Evolutionary conservation across 169 alveolate species (phyloP).

Genomic region (Plasmodium ovale): DNA sequence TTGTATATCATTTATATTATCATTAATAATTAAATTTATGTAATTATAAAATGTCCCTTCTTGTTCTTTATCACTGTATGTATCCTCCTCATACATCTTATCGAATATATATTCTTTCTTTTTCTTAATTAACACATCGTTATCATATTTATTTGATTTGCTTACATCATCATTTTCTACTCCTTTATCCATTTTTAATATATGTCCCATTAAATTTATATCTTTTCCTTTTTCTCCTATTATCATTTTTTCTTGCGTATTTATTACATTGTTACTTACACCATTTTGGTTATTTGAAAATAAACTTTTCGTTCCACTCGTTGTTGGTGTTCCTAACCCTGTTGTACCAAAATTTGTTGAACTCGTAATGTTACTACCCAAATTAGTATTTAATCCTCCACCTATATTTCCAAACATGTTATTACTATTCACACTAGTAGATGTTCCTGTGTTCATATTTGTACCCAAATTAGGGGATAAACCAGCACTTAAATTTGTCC

Average conservation of each 20-base stretch:
- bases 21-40: constrained; percentile 72
- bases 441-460: constrained; percentile 7
- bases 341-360: background rate
- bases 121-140: constrained; percentile 48
- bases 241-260: background rate
- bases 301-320: background rate
- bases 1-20: constrained; percentile 70
- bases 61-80: constrained; percentile 19
- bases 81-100: constrained; percentile 38
- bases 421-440: background rate
- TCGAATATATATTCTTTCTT: constrained; percentile 43
- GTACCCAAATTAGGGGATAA: constrained; percentile 23
- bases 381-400: constrained; percentile 15
- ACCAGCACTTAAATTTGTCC: constrained; percentile 19
- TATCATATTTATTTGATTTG: background rate
- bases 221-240: background rate
- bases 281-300: background rate
- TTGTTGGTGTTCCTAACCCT: background rate
- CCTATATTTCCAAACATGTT: constrained; percentile 27
- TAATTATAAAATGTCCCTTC: constrained; percentile 57
- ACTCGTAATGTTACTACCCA: constrained; percentile 7
- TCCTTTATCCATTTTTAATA: background rate
- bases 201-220: background rate
- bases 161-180: background rate
- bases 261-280: background rate